These are phyloP conservation scores for Massarina eburnea DNA, from an alignment of 2,329 filamentous ascomycete genomes.

Conservation along the genomic window DNA sequence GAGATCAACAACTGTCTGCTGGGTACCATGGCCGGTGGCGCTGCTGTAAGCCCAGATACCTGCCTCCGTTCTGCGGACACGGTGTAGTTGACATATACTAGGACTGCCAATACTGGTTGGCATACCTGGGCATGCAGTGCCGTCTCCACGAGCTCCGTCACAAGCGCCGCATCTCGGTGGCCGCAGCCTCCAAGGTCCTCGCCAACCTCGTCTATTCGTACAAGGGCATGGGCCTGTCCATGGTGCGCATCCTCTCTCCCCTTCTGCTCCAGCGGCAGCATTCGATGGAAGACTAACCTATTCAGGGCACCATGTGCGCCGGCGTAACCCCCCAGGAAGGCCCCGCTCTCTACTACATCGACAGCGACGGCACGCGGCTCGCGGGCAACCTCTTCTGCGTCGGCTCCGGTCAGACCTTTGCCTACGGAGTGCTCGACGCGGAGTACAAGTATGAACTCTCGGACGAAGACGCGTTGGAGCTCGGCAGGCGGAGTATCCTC, in stretches of 20 bases:
- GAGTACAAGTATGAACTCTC: conserved; percentile 90
- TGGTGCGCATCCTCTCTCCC: conserved; percentile 52
- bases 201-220: conserved; percentile 98
- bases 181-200: conserved; percentile 96
- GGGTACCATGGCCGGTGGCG: conserved; percentile 97
- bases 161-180: conserved; percentile 97
- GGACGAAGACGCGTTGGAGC: conserved; percentile 84
- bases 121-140: conserved; percentile 98
- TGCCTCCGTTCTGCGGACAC: too few relatives aligned
- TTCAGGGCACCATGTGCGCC: conserved; percentile 89
- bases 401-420: conserved; percentile 96
- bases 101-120: conserved; percentile 99
- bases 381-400: conserved; percentile 97
- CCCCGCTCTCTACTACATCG: conserved; percentile 97
- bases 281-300: conserved; percentile 7
- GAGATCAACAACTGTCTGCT: conserved; percentile 94
- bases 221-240: conserved; percentile 97
- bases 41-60: conserved; percentile 68
- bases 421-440: conserved; percentile 95
- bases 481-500: conserved; percentile 88
- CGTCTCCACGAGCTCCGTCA: conserved; percentile 98
- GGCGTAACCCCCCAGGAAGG: conserved; percentile 95
- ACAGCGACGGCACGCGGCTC: conserved; percentile 91
- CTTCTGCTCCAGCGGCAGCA: background rate
- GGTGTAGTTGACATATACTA: conserved; percentile 30